Percentiles rank a stretch among this genome's conserved stretches.
phyloP scores from a whole-genome alignment of 345 rosid genomes.

The Turritis glabra region DNA sequence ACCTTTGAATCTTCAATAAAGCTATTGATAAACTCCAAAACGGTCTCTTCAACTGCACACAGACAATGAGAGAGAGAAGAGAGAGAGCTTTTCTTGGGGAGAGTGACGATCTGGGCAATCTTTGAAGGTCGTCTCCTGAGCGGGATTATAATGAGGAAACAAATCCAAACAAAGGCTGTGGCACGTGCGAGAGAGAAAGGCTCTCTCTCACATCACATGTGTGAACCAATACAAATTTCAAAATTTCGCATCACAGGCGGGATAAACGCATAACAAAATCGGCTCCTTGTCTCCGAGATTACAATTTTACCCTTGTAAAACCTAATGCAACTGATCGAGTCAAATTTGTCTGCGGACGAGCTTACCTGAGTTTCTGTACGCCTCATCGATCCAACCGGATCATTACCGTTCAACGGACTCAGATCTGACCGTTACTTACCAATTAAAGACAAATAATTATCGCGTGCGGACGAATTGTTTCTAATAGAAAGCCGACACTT shows the following conservation, averaged over 20 bases:
- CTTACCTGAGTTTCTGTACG: neutral
- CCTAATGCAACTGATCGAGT: neutral
- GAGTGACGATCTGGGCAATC: constrained; percentile 32
- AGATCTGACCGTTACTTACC: neutral
- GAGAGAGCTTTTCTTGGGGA: constrained; percentile 1
- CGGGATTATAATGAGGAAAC: constrained; percentile 34
- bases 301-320: constrained; percentile 14
- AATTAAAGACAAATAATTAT: too few relatives aligned
- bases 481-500: too few relatives aligned
- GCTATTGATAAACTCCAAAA: neutral
- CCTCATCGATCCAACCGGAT: neutral
- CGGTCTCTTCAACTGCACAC: neutral
- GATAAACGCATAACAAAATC: neutral
- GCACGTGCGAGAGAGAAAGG: constrained; percentile 23
- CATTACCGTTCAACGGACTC: neutral
- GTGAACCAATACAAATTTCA: neutral
- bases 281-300: neutral
- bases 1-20: constrained; percentile 29
- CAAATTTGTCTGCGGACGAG: neutral
- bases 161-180: neutral
- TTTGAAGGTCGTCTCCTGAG: constrained; percentile 26
- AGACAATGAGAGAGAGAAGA: neutral
- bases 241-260: constrained; percentile 33
- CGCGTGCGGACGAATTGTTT: too few relatives aligned
- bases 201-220: neutral